phyloP scores from a whole-genome alignment of 441 rosid species.

The Syzygium syzygioides region DNA sequence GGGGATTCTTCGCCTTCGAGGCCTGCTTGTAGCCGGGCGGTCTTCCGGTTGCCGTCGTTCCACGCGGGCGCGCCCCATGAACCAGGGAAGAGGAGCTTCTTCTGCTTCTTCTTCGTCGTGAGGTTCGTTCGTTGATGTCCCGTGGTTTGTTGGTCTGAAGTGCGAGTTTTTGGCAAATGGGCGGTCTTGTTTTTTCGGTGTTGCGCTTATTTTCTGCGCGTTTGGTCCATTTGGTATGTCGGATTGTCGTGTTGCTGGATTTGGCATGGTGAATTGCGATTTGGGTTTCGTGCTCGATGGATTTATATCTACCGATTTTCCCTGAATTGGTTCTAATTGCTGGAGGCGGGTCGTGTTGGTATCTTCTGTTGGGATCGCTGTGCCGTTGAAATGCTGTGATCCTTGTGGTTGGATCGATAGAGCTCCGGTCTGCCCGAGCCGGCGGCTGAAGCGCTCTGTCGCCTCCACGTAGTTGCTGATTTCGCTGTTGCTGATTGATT shows the following conservation, averaged over 20 bases:
- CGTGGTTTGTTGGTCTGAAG: not conserved
- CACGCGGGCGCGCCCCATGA: not conserved
- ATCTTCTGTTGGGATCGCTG: not conserved
- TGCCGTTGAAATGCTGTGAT: not conserved
- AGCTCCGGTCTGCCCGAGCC: not conserved
- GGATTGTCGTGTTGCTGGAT: not conserved
- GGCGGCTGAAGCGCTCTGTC: not conserved
- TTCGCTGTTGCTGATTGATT: not conserved
- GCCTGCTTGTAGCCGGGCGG: not conserved
- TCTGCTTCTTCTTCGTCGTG: not conserved
- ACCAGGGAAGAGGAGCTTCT: not conserved
- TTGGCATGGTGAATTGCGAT: not conserved
- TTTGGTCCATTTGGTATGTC: not conserved
- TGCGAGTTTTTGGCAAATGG: not conserved
- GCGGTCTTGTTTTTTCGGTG: not conserved
- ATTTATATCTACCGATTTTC: not conserved
- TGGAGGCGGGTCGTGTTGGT: not conserved
- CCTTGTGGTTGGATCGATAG: not conserved
- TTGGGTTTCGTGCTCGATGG: not conserved
- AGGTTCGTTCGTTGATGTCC: not conserved
- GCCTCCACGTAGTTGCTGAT: not conserved
- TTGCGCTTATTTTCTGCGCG: not conserved
- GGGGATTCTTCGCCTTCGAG: not conserved
- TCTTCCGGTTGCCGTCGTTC: not conserved
- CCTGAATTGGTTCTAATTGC: not conserved